Percentiles rank a stretch among this genome's conserved stretches.
Conservation (phyloP, 805 yeast species). For the Lachancea quebecensis region DNA sequence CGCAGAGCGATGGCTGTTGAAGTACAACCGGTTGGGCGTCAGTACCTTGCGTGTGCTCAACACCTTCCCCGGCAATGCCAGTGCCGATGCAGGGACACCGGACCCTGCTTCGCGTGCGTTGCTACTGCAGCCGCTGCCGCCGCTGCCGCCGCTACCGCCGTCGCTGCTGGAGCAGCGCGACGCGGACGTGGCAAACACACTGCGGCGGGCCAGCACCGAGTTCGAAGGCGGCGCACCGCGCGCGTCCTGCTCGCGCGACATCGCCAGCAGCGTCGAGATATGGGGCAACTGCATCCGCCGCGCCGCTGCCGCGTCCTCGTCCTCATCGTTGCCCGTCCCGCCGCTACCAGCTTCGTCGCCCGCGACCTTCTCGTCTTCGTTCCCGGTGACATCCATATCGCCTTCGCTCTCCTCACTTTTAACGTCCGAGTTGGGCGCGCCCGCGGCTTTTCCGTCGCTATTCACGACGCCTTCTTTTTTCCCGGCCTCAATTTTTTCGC, state of each 20-base stretch:
- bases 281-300: slow-evolving; percentile 4
- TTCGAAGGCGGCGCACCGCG: slow-evolving; percentile 12
- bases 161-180: slow-evolving; percentile 10
- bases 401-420: not conserved
- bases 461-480: not conserved
- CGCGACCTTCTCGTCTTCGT: not conserved
- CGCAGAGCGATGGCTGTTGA: slow-evolving; percentile 17
- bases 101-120: not conserved
- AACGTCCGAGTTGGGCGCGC: not conserved
- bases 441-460: not conserved
- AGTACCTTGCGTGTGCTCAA: slow-evolving; percentile 6
- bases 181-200: slow-evolving; percentile 15
- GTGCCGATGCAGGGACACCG: not conserved
- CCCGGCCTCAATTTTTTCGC: slow-evolving; percentile 8
- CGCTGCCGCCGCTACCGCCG: slow-evolving; percentile 1
- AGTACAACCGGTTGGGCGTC: slow-evolving; percentile 21
- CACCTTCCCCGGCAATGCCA: not conserved
- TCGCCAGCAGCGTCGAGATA: slow-evolving; percentile 5
- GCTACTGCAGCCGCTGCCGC: slow-evolving; percentile 1
- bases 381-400: not conserved
- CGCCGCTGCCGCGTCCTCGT: not conserved
- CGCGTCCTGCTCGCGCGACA: slow-evolving; percentile 2
- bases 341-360: not conserved
- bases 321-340: too few species aligned
- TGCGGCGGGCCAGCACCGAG: slow-evolving; percentile 15